Conservation (phyloP, 1,284 basidiomycete species). For the Papiliotrema nemorosa region DNA sequence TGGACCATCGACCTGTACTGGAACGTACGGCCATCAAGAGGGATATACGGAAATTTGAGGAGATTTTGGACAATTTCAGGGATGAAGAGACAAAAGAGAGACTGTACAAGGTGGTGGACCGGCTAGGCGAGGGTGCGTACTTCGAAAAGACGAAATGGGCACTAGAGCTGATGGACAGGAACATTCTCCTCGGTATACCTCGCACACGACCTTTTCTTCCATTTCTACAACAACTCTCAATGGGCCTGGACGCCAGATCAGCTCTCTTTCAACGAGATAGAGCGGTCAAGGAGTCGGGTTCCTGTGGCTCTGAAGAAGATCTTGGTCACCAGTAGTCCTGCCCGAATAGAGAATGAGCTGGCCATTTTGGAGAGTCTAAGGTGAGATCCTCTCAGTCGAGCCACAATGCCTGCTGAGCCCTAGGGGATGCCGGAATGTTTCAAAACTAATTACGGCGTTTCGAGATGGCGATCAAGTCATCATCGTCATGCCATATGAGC, state of each 20-base stretch:
- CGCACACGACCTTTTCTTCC: conserved; percentile 73
- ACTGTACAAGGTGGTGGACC: conserved; percentile 79
- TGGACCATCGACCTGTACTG: conserved; percentile 53
- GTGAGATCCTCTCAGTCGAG: conserved; percentile 19
- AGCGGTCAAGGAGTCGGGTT: conserved; percentile 34
- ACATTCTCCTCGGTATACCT: conserved; percentile 99
- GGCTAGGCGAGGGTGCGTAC: conserved; percentile 73
- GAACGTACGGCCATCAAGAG: conserved; percentile 70
- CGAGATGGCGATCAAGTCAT: conserved; percentile 89
- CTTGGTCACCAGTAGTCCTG: conserved; percentile 91
- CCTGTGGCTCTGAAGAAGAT: conserved; percentile 96
- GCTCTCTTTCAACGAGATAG: background rate
- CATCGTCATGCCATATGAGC: conserved; percentile 89
- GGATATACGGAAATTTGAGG: conserved; percentile 1
- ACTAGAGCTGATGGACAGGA: conserved; percentile 51
- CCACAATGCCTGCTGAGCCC: background rate
- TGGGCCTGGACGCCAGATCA: conserved; percentile 59
- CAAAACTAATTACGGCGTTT: conserved; percentile 92
- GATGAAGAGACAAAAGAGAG: conserved; percentile 4
- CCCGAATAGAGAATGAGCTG: conserved; percentile 90
- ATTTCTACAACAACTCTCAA: conserved; percentile 72
- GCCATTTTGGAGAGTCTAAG: conserved; percentile 76
- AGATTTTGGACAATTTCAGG: background rate
- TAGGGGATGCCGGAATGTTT: conserved; percentile 75
- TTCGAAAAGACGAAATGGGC: background rate